Evolutionary conservation across 78 protist species (phyloP).

Genomic region (Dictyostelium firmibasis): DNA sequence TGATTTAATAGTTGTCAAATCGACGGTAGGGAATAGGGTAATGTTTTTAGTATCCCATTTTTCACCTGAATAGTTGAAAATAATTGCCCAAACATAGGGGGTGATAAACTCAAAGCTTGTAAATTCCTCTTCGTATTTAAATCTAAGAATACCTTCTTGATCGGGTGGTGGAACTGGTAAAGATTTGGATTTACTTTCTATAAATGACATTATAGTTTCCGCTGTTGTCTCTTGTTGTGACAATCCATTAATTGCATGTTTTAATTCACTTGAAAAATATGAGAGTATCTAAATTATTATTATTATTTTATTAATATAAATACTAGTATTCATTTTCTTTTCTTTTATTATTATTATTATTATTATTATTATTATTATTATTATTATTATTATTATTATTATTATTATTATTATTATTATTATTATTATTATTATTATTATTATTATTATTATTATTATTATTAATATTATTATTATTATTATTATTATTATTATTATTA

Average conservation of each 20-base stretch:
- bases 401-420: no score
- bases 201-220: constrained; percentile 30
- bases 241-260: not conserved
- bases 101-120: constrained; percentile 63
- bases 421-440: not conserved
- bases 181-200: constrained; percentile 39
- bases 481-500: not conserved
- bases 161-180: constrained; percentile 33
- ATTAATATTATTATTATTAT: not conserved
- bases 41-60: constrained; percentile 43
- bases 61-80: constrained; percentile 51
- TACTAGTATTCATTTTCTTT: not conserved
- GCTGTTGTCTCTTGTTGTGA: constrained; percentile 36
- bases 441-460: not conserved
- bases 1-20: not conserved
- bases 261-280: constrained; percentile 43
- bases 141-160: constrained; percentile 43
- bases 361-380: not conserved
- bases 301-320: not conserved
- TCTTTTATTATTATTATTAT: not conserved
- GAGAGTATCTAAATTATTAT: constrained; percentile 7
- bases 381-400: not conserved
- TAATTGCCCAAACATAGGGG: constrained; percentile 66
- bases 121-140: constrained; percentile 58
- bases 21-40: constrained; percentile 9